Evolutionary conservation across 2,329 filamentous ascomycete species (phyloP), one percentile per base, ranked within the genome.

Genomic region (Pseudophaeomoniella oleicola): DNA sequence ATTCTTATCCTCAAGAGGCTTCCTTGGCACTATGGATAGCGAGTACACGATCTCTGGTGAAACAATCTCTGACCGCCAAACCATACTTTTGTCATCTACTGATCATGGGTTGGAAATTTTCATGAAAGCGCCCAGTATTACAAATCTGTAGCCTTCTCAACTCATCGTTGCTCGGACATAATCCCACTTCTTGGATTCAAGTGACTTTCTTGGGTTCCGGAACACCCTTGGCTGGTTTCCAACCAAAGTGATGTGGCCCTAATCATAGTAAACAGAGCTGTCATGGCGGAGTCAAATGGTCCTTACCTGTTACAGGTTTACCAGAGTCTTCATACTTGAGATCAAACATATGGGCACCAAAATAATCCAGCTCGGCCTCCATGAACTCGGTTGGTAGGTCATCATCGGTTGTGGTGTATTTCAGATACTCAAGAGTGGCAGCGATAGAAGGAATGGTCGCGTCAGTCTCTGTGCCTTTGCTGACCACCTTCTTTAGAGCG

Each of bases 311-410:
- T 29, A 38, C 35, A 17, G 43, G 38, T 32, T 46, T 39, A 9
- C 43, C 42, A 3, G 38, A 34, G 4, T 19, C 36, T 16, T 39
- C 40, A 9, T 27, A 30, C 35, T 43, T 46, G 12, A 42, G 34
- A 17, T 46, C 45, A 31, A 38, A 82, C 58, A 69, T 71, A 52
- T 82, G 77, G 27, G 67, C 65, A 0, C 78, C 78, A 50, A 83
- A 83, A 48, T 75, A 81, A 49, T 82, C 77, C 51, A 83, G 57
- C 57, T 83, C 68, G 0, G 77, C 77, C 54, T 82, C 77, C 58
- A 78, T 76, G 49, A 83, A 81, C 39, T 70, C 67, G 3, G 76
- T 81, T 0, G 78, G 78, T 19, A 83, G 52, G 40, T 68, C 66
- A 3, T 66, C 70, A 12, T 69, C 69, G 1, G 65, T 69, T 17